Evolutionary conservation across 805 yeast species (phyloP).

Genomic region (Starmera amethionina): DNA sequence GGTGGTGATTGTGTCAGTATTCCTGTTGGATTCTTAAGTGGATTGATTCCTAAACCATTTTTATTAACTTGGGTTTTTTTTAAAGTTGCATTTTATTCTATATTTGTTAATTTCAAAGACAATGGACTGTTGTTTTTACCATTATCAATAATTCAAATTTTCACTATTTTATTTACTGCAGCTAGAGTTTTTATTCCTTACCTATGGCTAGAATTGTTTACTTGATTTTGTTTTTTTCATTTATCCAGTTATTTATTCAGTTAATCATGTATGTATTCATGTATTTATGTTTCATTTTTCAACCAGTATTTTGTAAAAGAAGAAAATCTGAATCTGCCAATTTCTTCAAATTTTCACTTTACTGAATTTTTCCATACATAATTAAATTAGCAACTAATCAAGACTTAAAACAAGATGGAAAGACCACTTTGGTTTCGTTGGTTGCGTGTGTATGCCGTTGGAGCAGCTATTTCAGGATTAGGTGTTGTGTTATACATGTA

Average conservation of each 20-base stretch:
- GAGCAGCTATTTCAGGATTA: conserved; percentile 57
- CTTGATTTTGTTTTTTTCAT: neutral
- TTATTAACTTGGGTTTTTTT: conserved; percentile 77
- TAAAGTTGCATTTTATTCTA: conserved; percentile 79
- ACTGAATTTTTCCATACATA: too few species aligned
- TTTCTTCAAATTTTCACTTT: too few species aligned
- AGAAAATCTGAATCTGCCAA: too few species aligned
- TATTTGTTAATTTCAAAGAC: conserved; percentile 54
- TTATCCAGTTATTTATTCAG: too few species aligned
- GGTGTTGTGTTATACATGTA: conserved; percentile 68
- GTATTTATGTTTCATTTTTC: too few species aligned
- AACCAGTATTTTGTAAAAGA: too few species aligned
- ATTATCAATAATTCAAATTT: conserved; percentile 57
- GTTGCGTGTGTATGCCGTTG: conserved; percentile 46
- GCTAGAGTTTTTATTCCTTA: conserved; percentile 72
- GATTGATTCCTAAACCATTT: conserved; percentile 68
- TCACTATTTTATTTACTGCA: conserved; percentile 66
- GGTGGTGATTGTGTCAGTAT: conserved; percentile 76
- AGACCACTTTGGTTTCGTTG: conserved; percentile 47
- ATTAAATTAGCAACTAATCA: too few species aligned
- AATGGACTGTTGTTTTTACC: conserved; percentile 64
- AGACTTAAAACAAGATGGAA: conserved; percentile 13
- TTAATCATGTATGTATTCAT: too few species aligned
- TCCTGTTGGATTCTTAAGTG: conserved; percentile 80
- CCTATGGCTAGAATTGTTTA: conserved; percentile 21